Percentiles rank a stretch among this genome's conserved stretches.
phyloP scores from a whole-genome alignment of 257 asterid species.

The Solanum peruvianum region DNA sequence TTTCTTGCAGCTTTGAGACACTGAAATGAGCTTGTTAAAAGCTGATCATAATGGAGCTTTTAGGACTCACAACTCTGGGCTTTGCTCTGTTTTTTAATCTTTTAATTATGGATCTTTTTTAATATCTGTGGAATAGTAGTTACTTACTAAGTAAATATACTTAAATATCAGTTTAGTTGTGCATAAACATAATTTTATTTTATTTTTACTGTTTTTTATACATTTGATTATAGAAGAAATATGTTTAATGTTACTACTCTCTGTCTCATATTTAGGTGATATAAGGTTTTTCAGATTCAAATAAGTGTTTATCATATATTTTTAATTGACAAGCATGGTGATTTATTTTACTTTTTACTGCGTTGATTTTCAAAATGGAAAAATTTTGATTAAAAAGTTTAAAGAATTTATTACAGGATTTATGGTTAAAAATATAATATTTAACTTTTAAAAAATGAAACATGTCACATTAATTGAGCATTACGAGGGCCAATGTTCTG shows the following conservation, averaged over 20 bases:
- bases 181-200: neutral
- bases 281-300: no score
- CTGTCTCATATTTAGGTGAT: no score
- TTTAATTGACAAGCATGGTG: no score
- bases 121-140: neutral
- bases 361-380: no score
- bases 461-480: no score
- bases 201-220: neutral
- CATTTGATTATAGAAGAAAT: neutral
- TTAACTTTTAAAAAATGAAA: no score
- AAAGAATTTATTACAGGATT: no score
- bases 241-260: neutral
- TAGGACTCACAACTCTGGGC: neutral
- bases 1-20: neutral
- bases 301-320: no score
- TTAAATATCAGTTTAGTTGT: neutral
- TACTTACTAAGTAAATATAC: neutral
- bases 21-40: neutral
- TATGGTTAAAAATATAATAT: no score
- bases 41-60: neutral
- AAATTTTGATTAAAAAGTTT: no score
- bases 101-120: neutral
- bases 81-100: neutral
- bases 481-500: neutral
- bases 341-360: no score